phyloP scores from a whole-genome alignment of 306 rosid genomes.

The barrel medic (Medicago truncatula) region DNA sequence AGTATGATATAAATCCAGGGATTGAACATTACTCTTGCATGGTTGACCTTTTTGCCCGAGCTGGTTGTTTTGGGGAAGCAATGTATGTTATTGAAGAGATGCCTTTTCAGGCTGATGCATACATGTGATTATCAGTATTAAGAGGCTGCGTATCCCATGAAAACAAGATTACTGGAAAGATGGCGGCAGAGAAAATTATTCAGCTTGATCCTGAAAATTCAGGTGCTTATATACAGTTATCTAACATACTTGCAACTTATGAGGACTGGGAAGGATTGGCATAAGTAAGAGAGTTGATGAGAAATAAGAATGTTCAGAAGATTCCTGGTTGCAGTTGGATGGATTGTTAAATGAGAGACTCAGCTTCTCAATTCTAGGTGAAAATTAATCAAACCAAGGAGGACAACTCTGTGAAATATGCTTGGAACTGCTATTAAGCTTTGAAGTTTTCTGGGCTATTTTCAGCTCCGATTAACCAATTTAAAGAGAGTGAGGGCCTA shows the following conservation, averaged over 20 bases:
- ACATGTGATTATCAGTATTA: constrained; percentile 74
- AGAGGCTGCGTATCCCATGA: constrained; percentile 74
- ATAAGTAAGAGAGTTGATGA: constrained; percentile 63
- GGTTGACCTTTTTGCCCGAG: constrained; percentile 74
- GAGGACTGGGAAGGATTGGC: constrained; percentile 87
- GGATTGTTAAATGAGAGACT: constrained; percentile 49
- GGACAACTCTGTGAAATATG: constrained; percentile 17
- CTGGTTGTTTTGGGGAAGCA: constrained; percentile 71
- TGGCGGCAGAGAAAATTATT: constrained; percentile 61
- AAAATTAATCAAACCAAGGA: constrained; percentile 17
- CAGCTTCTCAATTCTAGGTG: constrained; percentile 1
- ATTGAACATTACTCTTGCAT: constrained; percentile 76
- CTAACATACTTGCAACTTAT: constrained; percentile 66
- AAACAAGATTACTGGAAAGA: constrained; percentile 60
- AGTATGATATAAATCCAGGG: constrained; percentile 57
- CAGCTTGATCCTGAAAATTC: constrained; percentile 67
- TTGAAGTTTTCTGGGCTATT: constrained; percentile 12
- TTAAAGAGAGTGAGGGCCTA: constrained; percentile 11
- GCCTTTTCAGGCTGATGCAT: constrained; percentile 69
- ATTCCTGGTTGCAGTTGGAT: constrained; percentile 76
- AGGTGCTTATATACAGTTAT: constrained; percentile 73
- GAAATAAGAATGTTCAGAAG: constrained; percentile 54
- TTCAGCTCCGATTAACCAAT: not conserved
- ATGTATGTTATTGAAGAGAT: constrained; percentile 57
- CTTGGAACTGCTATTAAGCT: constrained; percentile 6